A percentile compares a stretch with the other conserved stretches of the same genome.
phyloP scores from a whole-genome alignment of 805 yeast species.

The Cyberlindnera mississippiensis region DNA sequence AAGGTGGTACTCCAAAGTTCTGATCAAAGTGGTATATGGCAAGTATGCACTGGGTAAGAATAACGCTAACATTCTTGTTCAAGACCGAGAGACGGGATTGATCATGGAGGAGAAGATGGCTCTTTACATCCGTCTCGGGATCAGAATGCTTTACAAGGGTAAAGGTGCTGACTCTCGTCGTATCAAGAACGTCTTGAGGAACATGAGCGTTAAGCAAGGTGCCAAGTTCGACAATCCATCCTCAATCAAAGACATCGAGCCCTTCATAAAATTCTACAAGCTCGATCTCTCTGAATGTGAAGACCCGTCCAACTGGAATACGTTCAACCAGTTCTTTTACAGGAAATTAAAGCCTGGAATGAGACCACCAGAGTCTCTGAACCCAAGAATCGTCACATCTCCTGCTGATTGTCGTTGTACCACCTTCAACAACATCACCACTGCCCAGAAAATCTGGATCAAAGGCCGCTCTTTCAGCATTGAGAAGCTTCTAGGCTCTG shows the following conservation, averaged over 20 bases:
- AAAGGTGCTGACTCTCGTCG: conserved; percentile 56
- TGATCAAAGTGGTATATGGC: conserved; percentile 85
- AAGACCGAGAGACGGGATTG: conserved; percentile 84
- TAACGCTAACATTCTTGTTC: conserved; percentile 91
- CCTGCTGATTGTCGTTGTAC: conserved; percentile 89
- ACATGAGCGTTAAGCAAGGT: conserved; percentile 78
- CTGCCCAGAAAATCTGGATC: conserved; percentile 81
- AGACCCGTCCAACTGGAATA: conserved; percentile 43
- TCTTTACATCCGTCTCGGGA: conserved; percentile 82
- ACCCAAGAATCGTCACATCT: conserved; percentile 16
- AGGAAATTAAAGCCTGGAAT: conserved; percentile 69
- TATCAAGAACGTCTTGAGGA: conserved; percentile 56
- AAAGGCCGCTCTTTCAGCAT: conserved; percentile 78
- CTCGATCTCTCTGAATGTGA: conserved; percentile 73
- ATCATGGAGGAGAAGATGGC: conserved; percentile 93
- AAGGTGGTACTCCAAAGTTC: conserved; percentile 81
- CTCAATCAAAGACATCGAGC: conserved; percentile 62
- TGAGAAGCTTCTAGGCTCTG: conserved; percentile 48
- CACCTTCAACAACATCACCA: conserved; percentile 52
- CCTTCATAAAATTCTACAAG: conserved; percentile 81
- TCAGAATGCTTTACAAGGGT: conserved; percentile 76
- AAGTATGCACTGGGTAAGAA: conserved; percentile 81
- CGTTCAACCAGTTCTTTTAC: conserved; percentile 89
- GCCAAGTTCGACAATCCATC: conserved; percentile 68
- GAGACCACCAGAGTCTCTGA: conserved; percentile 56